A percentile compares a stretch with the other conserved stretches of the same genome.
phyloP scores from a whole-genome alignment of 192 early-diverging fungal genomes.

The Umbelopsis isabellina region DNA sequence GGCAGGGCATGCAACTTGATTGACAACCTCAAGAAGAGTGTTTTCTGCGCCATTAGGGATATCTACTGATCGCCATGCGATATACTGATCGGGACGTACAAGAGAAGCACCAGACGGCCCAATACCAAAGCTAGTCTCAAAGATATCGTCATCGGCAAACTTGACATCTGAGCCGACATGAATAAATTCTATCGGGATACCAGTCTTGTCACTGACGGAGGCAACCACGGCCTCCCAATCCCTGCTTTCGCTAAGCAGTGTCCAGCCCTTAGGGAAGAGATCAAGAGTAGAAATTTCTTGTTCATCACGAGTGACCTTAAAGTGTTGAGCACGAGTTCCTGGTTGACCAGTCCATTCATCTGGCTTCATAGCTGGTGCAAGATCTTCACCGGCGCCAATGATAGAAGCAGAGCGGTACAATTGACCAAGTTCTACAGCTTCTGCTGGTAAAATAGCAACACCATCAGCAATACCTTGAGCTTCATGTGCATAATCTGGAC shows the following conservation, averaged over 20 bases:
- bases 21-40: too few species aligned
- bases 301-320: not conserved
- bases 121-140: too few species aligned
- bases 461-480: not conserved
- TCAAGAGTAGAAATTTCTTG: not conserved
- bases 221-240: too few species aligned
- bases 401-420: not conserved
- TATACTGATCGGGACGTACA: too few species aligned
- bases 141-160: too few species aligned
- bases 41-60: too few species aligned
- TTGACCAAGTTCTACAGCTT: not conserved
- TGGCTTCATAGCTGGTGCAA: not conserved
- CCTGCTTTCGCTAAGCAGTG: not conserved
- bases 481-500: not conserved
- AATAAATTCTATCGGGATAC: too few species aligned
- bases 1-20: too few species aligned
- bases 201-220: too few species aligned
- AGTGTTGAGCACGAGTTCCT: conserved; percentile 1
- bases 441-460: not conserved
- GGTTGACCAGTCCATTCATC: conserved; percentile 10
- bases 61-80: too few species aligned
- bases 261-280: conserved; percentile 1
- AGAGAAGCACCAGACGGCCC: too few species aligned
- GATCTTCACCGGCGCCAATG: not conserved
- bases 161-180: too few species aligned